These are phyloP conservation scores for Cystoisospora suis DNA, from an alignment of 169 alveolate genomes.

Conservation along the genomic window DNA sequence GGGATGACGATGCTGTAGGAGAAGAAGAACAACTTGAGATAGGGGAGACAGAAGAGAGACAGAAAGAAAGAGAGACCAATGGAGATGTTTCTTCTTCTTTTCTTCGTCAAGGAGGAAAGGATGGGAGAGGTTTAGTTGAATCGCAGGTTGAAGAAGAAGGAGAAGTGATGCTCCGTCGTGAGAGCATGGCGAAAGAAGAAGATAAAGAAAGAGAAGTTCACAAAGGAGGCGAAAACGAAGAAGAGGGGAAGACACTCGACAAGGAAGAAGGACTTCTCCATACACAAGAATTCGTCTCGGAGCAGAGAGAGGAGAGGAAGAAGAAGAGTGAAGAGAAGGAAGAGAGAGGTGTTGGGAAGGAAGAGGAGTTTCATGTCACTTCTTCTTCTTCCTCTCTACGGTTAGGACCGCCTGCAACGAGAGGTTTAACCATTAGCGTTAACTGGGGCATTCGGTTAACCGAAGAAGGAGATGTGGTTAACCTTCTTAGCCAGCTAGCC, in stretches of 20 bases:
- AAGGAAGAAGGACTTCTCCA: background rate
- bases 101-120: no score
- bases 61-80: no score
- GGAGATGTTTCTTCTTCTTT: no score
- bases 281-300: background rate
- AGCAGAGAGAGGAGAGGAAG: background rate
- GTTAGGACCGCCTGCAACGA: slow-evolving; percentile 8
- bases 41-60: background rate
- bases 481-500: slow-evolving; percentile 54
- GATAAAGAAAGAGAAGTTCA: no score
- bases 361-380: no score
- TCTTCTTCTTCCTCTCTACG: no score
- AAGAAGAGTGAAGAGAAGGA: background rate
- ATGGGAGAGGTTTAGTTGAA: no score
- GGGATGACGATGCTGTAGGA: background rate
- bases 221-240: background rate
- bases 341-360: background rate
- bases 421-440: slow-evolving; percentile 44
- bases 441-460: slow-evolving; percentile 65
- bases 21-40: background rate
- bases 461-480: background rate
- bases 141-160: no score
- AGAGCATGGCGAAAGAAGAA: no score
- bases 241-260: background rate
- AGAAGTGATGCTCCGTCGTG: no score